Evolutionary conservation across 2,329 filamentous ascomycete species (phyloP).

Genomic region (Immersiporthe knoxdaviesiana): DNA sequence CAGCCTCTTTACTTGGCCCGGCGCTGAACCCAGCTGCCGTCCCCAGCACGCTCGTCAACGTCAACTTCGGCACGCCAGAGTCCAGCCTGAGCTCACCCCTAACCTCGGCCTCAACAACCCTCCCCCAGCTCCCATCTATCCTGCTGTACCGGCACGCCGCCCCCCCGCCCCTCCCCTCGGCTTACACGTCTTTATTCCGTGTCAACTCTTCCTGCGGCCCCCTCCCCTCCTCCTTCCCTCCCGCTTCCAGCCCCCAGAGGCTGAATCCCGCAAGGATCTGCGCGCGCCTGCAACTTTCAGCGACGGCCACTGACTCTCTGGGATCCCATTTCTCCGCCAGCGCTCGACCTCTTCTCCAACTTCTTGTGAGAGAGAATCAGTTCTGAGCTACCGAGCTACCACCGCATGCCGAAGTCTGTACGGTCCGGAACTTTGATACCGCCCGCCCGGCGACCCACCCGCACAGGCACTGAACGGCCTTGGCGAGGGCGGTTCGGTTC

Average conservation of each 20-base stretch:
- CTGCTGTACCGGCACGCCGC: conserved; percentile 16
- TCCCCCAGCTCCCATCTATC: background rate
- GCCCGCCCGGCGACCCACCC: conserved; percentile 23
- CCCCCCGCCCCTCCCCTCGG: conserved; percentile 16
- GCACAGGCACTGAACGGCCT: conserved; percentile 25
- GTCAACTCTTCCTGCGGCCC: conserved; percentile 10
- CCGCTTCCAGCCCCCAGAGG: conserved; percentile 29
- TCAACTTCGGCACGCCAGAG: background rate
- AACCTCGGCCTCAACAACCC: background rate
- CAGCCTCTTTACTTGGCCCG: background rate
- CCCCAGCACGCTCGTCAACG: background rate
- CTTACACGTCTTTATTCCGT: conserved; percentile 11
- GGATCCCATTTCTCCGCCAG: background rate
- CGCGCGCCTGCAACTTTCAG: conserved; percentile 26
- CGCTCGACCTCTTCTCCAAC: conserved; percentile 8
- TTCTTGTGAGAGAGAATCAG: conserved; percentile 7
- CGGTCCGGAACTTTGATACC: conserved; percentile 17
- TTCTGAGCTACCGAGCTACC: conserved; percentile 2
- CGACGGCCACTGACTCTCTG: conserved; percentile 16
- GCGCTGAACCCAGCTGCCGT: background rate
- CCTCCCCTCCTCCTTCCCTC: no score
- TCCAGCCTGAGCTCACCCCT: background rate
- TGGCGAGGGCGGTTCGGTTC: conserved; percentile 22
- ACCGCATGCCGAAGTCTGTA: conserved; percentile 27
- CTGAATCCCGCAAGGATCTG: conserved; percentile 23